These are phyloP conservation scores for Grosmannia serpens DNA, from an alignment of 2,329 filamentous ascomycete species.

Conservation along the genomic window DNA sequence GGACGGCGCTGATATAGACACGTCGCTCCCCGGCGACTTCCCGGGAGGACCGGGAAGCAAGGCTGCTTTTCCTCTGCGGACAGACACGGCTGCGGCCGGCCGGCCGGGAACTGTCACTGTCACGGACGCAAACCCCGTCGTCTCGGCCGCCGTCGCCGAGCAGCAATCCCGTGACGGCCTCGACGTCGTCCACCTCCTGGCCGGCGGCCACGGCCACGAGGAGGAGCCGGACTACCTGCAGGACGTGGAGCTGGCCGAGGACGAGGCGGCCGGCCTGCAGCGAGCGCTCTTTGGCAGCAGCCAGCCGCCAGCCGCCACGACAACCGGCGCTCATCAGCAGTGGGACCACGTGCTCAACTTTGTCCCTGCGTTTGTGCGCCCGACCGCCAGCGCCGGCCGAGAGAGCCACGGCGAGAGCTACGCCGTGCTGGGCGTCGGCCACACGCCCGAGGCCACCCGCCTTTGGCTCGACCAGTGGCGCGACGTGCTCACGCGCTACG, in stretches of 20 bases:
- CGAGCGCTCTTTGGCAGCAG: slow-evolving; percentile 24
- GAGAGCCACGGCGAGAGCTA: slow-evolving; percentile 8
- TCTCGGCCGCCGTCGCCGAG: slow-evolving; percentile 17
- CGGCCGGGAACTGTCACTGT: background rate
- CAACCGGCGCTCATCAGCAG: slow-evolving; percentile 6
- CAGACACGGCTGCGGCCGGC: background rate
- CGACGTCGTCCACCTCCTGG: slow-evolving; percentile 28
- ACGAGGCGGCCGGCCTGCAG: slow-evolving; percentile 22
- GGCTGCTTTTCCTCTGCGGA: background rate
- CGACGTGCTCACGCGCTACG: slow-evolving; percentile 43
- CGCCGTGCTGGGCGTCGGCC: slow-evolving; percentile 26
- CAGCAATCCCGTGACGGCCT: slow-evolving; percentile 25
- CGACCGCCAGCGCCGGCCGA: slow-evolving; percentile 12
- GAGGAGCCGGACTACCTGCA: slow-evolving; percentile 11
- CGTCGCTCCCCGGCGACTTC: slow-evolving; percentile 3
- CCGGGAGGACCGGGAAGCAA: background rate
- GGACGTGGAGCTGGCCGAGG: slow-evolving; percentile 15
- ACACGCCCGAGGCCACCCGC: slow-evolving; percentile 25
- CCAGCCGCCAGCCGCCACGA: slow-evolving; percentile 1
- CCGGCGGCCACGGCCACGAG: slow-evolving; percentile 7
- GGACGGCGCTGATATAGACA: slow-evolving; percentile 12
- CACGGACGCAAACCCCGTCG: background rate
- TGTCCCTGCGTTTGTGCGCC: slow-evolving; percentile 29
- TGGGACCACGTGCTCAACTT: slow-evolving; percentile 42
- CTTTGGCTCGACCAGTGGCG: slow-evolving; percentile 45